Percentiles rank a stretch among this genome's conserved stretches.
phyloP scores from a whole-genome alignment of 176 grass and related monocot species.

The Stipa capillata region DNA sequence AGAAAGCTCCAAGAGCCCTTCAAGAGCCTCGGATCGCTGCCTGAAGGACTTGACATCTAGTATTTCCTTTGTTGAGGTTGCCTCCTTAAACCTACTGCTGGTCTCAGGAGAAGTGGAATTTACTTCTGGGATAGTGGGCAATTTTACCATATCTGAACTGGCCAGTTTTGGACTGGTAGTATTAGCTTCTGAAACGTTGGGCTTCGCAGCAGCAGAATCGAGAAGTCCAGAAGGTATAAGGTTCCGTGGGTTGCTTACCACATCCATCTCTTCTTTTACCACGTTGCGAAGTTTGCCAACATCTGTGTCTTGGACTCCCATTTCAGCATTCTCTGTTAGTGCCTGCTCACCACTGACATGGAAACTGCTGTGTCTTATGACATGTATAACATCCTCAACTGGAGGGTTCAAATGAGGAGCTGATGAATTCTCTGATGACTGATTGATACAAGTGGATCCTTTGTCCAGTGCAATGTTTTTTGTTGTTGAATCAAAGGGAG shows the following conservation, averaged over 20 bases:
- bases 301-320: conserved; percentile 15
- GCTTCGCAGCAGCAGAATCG: conserved; percentile 29
- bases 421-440: conserved; percentile 37
- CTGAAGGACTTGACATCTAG: conserved; percentile 93
- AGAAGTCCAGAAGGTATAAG: conserved; percentile 21
- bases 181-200: conserved; percentile 29
- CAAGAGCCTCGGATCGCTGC: conserved; percentile 87
- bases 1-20: conserved; percentile 93
- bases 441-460: conserved; percentile 29
- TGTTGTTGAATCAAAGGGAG: conserved; percentile 33
- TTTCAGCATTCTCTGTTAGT: conserved; percentile 21
- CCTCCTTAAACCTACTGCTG: conserved; percentile 37
- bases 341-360: conserved; percentile 42
- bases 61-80: conserved; percentile 57
- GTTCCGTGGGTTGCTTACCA: conserved; percentile 38
- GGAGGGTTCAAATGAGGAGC: conserved; percentile 41
- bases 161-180: conserved; percentile 13
- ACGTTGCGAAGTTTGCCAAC: conserved; percentile 20
- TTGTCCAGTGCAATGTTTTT: conserved; percentile 15
- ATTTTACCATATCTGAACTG: conserved; percentile 29
- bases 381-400: conserved; percentile 77
- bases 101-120: conserved; percentile 26
- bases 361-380: conserved; percentile 76
- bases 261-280: conserved; percentile 52
- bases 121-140: conserved; percentile 18